Evolutionary conservation across 192 early-diverging fungal species (phyloP), one percentile per base, ranked within the genome.

Genomic region (Umbelopsis sp.): DNA sequence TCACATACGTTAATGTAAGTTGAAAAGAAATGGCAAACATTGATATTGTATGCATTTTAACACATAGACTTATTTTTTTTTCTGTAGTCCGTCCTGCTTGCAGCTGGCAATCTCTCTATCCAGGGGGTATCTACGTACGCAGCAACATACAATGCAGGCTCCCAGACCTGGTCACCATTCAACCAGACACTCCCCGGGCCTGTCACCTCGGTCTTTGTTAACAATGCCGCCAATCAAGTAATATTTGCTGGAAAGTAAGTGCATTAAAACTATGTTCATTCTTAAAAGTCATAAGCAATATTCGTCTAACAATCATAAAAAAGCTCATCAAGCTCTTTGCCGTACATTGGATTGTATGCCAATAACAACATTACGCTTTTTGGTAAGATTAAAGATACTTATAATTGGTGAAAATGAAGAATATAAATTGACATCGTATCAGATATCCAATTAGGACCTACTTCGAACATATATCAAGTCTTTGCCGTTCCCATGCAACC

Each of bases 211-310:
- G 67, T 37, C 13, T 49, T 37, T 27, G 47, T 51, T 22, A 69
- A 49, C 48, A 48, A 69, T 49, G 47, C 27, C 13, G 48, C 51
- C 6, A 49, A 69, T 35, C 55, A 61, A 18, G 16, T 79, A 44
- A 75, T 71, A 44, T 74, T 82, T 51, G 81, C 79, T 25, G 83
- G 83, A 64, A 71, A 82, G 71, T 78, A 67, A 61, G 55, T 61
- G 9, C 15, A 49, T 4, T 41, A 41, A 41, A 41, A 9, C 6
- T 41, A 41, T 41, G 37, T 41, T 41, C 37, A 4, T 9, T 1
- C 6, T 6, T 41, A 0, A 6, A 6, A 41, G 2, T 1, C 37
- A 41, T 9, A 41, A 10, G 10, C 37, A 41, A 41, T 6, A 10
- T 10, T 0, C 1, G 37, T 41, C 37, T 41, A 1, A 41, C 37